Evolutionary conservation across 768 basidiomycete species (phyloP).

Genomic region (Termitomyces sp.): DNA sequence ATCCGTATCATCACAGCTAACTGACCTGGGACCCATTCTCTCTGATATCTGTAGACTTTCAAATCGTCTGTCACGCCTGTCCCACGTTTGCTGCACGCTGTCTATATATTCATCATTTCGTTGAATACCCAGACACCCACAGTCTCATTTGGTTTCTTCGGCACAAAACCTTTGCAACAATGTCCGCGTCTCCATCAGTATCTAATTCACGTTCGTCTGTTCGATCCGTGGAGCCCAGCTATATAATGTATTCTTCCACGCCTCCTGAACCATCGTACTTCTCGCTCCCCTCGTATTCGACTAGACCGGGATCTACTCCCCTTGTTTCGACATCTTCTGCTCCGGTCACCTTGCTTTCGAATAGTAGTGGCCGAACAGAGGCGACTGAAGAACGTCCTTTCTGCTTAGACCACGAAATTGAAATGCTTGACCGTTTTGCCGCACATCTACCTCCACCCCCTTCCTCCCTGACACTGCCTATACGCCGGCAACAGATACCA

Average conservation of each 20-base stretch:
- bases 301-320: slow-evolving; percentile 9
- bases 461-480: slow-evolving; percentile 16
- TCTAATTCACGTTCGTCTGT: slow-evolving; percentile 12
- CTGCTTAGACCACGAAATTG: slow-evolving; percentile 12
- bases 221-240: neutral
- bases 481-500: slow-evolving; percentile 13
- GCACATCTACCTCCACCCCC: slow-evolving; percentile 24
- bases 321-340: neutral
- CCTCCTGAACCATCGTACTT: slow-evolving; percentile 13
- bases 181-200: slow-evolving; percentile 8
- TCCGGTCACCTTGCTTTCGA: neutral
- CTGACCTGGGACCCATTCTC: neutral
- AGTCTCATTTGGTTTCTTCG: neutral
- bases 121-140: neutral
- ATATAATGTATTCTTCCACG: slow-evolving; percentile 6
- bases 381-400: neutral
- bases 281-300: slow-evolving; percentile 6
- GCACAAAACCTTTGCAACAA: neutral
- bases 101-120: slow-evolving; percentile 8
- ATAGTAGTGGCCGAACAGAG: neutral
- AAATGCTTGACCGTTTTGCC: slow-evolving; percentile 23
- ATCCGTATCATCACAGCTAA: neutral
- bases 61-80: slow-evolving; percentile 4
- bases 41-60: slow-evolving; percentile 1
- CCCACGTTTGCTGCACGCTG: slow-evolving; percentile 12